These are phyloP conservation scores for Wickerhamiella cacticola DNA, from an alignment of 805 yeast species.

Conservation along the genomic window DNA sequence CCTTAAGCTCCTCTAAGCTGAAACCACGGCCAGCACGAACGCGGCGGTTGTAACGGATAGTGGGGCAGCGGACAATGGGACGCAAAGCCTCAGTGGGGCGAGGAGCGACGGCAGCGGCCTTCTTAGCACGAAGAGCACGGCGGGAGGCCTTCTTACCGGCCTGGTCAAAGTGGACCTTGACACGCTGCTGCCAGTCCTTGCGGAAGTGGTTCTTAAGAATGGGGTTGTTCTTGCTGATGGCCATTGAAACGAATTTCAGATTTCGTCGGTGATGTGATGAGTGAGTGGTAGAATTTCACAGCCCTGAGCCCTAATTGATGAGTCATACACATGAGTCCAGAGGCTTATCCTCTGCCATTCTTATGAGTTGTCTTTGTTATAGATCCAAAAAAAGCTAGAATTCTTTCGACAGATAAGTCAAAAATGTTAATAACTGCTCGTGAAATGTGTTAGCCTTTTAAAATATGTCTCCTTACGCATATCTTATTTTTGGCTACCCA, in stretches of 20 bases:
- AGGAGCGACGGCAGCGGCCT: slow-evolving; percentile 94
- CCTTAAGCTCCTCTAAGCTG: slow-evolving; percentile 95
- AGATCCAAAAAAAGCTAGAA: too few relatives aligned
- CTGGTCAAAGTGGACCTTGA: slow-evolving; percentile 99
- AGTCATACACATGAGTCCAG: not conserved
- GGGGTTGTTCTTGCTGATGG: slow-evolving; percentile 98
- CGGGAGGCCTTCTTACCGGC: slow-evolving; percentile 98
- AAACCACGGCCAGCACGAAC: slow-evolving; percentile 99
- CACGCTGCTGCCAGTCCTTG: slow-evolving; percentile 99
- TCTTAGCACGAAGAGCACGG: slow-evolving; percentile 85
- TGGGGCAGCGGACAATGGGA: slow-evolving; percentile 98
- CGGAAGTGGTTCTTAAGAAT: slow-evolving; percentile 99
- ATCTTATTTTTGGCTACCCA: too few relatives aligned
- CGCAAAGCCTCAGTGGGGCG: slow-evolving; percentile 92
- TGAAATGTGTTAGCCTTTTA: too few relatives aligned
- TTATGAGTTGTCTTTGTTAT: too few relatives aligned
- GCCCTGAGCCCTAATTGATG: slow-evolving; percentile 14
- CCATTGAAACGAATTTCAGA: slow-evolving; percentile 34
- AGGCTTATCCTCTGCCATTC: too few relatives aligned
- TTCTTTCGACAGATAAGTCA: too few relatives aligned
- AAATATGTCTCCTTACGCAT: too few relatives aligned
- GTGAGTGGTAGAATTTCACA: slow-evolving; percentile 3
- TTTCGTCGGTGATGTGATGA: slow-evolving; percentile 6
- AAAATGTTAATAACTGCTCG: too few relatives aligned
- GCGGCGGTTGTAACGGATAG: slow-evolving; percentile 98